Evolutionary conservation across 768 basidiomycete genomes (phyloP).

Genomic region (Podaxis rugospora): DNA sequence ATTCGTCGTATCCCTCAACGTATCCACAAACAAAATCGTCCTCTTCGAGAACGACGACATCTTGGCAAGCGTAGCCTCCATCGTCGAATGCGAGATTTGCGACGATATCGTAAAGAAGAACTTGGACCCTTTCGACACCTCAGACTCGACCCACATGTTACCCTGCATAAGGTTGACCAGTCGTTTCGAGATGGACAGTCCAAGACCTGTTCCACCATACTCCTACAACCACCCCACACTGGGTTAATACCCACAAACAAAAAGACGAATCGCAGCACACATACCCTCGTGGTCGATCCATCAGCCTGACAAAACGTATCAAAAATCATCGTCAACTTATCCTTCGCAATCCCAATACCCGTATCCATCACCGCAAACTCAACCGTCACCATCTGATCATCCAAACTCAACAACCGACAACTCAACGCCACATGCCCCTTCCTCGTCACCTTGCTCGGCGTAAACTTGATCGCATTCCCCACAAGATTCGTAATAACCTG

Average conservation of each 20-base stretch:
- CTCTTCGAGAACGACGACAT: slow-evolving; percentile 86
- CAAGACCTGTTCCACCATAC: slow-evolving; percentile 96
- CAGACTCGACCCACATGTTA: slow-evolving; percentile 98
- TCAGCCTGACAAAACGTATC: slow-evolving; percentile 99
- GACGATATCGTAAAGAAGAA: slow-evolving; percentile 97
- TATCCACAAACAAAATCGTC: slow-evolving; percentile 90
- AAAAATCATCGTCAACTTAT: slow-evolving; percentile 97
- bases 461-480: slow-evolving; percentile 97
- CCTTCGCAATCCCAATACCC: slow-evolving; percentile 97
- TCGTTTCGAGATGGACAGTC: slow-evolving; percentile 95
- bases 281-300: slow-evolving; percentile 91
- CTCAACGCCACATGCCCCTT: slow-evolving; percentile 91
- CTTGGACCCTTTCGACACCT: slow-evolving; percentile 86
- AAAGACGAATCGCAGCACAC: slow-evolving; percentile 10
- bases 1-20: slow-evolving; percentile 66
- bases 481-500: slow-evolving; percentile 96
- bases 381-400: slow-evolving; percentile 81
- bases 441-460: slow-evolving; percentile 68
- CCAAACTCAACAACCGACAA: slow-evolving; percentile 72
- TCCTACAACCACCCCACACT: slow-evolving; percentile 64
- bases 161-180: slow-evolving; percentile 97
- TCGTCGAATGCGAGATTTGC: slow-evolving; percentile 69
- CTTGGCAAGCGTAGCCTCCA: slow-evolving; percentile 71
- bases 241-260: neutral
- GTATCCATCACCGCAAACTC: slow-evolving; percentile 98